These are phyloP conservation scores for Apodospora peruviana DNA, from an alignment of 495 filamentous ascomycete genomes.

Conservation along the genomic window DNA sequence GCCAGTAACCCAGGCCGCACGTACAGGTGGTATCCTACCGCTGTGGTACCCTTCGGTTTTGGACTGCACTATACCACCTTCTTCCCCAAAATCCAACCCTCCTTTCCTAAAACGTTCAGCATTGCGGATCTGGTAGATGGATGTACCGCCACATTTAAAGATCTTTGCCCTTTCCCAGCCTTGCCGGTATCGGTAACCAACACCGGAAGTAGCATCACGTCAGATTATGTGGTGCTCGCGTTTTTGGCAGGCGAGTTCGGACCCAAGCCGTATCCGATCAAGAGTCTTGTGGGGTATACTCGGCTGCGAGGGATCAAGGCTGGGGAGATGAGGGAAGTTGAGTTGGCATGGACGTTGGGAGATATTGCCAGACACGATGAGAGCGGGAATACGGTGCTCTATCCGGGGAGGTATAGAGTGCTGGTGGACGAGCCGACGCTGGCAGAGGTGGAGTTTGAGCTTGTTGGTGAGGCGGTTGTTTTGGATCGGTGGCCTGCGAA, in stretches of 20 bases:
- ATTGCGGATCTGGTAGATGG: constrained; percentile 10
- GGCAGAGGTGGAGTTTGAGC: constrained; percentile 28
- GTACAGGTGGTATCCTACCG: constrained; percentile 36
- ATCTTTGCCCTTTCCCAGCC: constrained; percentile 40
- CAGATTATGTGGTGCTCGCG: constrained; percentile 53
- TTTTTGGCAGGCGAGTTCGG: constrained; percentile 53
- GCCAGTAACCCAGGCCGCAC: constrained; percentile 32
- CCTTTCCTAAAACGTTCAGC: neutral
- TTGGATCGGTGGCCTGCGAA: constrained; percentile 45
- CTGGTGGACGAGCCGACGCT: constrained; percentile 40
- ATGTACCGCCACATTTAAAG: constrained; percentile 12
- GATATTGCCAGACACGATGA: constrained; percentile 51
- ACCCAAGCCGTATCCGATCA: constrained; percentile 54
- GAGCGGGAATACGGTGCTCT: constrained; percentile 52
- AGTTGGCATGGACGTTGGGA: constrained; percentile 49
- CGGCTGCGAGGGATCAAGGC: constrained; percentile 42
- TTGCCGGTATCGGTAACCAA: constrained; percentile 38
- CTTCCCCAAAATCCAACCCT: constrained; percentile 32
- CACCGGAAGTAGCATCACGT: constrained; percentile 41
- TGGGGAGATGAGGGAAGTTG: constrained; percentile 30
- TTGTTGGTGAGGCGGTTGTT: constrained; percentile 36
- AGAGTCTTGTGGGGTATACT: constrained; percentile 54
- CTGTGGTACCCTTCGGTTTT: constrained; percentile 43
- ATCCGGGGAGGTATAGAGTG: constrained; percentile 57
- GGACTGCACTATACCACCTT: constrained; percentile 43